Conservation (phyloP, 2,329 filamentous ascomycete species). For the Xylaria sp. region DNA sequence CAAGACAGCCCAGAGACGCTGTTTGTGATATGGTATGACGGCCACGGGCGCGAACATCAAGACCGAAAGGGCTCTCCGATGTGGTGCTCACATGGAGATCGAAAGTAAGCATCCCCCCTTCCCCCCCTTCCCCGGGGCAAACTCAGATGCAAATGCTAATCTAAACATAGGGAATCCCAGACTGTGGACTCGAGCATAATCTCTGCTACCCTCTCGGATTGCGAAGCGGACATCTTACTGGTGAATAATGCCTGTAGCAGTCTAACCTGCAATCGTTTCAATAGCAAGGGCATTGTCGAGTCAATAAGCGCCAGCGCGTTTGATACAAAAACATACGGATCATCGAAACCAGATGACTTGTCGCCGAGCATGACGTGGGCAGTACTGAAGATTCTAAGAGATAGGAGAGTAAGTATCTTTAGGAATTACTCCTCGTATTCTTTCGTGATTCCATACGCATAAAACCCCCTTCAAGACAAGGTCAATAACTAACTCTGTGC, state of each 20-base stretch:
- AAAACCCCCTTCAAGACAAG: background rate
- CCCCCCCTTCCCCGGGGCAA: background rate
- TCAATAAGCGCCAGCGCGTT: conserved; percentile 32
- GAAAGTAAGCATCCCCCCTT: background rate
- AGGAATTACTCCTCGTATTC: background rate
- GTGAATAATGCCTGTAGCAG: conserved; percentile 22
- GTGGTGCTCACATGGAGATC: conserved; percentile 9
- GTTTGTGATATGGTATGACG: conserved; percentile 33
- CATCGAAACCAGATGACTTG: background rate
- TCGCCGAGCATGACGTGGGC: conserved; percentile 31
- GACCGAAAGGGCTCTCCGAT: conserved; percentile 20
- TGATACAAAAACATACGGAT: conserved; percentile 5
- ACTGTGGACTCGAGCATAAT: conserved; percentile 16
- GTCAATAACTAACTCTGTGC: background rate
- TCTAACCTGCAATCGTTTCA: conserved; percentile 26
- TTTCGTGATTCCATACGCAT: background rate
- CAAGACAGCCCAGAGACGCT: conserved; percentile 13
- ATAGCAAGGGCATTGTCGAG: conserved; percentile 25
- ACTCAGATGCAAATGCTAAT: background rate
- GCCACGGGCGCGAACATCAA: conserved; percentile 17
- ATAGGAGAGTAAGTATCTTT: conserved; percentile 6
- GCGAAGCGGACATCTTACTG: conserved; percentile 28
- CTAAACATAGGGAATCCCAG: background rate
- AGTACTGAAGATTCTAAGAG: conserved; percentile 8
- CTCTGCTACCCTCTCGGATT: conserved; percentile 19